Evolutionary conservation across 2,329 filamentous ascomycete genomes (phyloP), one percentile per base, ranked within the genome.

Genomic region (Penicillium corylophilum): DNA sequence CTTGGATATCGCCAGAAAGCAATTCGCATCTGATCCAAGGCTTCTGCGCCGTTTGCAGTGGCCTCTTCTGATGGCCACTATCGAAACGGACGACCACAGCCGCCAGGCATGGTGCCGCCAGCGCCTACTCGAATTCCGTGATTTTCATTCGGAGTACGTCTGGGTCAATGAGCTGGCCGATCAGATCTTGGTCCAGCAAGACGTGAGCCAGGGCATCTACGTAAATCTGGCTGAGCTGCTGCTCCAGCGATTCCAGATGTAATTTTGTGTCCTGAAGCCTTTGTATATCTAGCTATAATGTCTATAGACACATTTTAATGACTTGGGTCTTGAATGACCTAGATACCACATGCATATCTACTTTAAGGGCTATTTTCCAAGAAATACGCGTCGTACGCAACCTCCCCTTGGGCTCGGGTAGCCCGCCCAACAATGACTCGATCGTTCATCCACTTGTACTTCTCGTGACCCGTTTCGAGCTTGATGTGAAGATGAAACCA

Each of bases 41-140:
- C 60, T 69, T 1, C 40, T 72, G 2, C 64, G 65, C 4, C 64
- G 70, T 2, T 51, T 71, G 10, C 64, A 69, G 31, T 71, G 67
- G 68, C 64, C 69, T 6, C 52, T 72, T 0, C 43, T 71, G 4
- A 69, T 71, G 60, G 70, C 67, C 0, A 39, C 64, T 26, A 63
- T 72, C 35, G 68, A 70, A 41, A 71, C 67, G 1, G 58, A 62
- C 1, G 62, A 71, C 40, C 39, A 46, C 0, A 51, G 55, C 0
- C 63, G 70, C 22, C 68, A 63, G 8, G 59, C 59, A 1, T 72
- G 69, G 70, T 49, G 71, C 1, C 60, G 62, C 16, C 57, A 68
- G 22, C 63, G 69, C 12, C 51, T 72, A 10, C 53, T 54, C 3
- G 67, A 69, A 23, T 31, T 70, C 16, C 62, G 62, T 7, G 50